Base-by-base conservation (phyloP, 768 basidiomycete genomes). In the Leccinum uliginosum region DNA sequence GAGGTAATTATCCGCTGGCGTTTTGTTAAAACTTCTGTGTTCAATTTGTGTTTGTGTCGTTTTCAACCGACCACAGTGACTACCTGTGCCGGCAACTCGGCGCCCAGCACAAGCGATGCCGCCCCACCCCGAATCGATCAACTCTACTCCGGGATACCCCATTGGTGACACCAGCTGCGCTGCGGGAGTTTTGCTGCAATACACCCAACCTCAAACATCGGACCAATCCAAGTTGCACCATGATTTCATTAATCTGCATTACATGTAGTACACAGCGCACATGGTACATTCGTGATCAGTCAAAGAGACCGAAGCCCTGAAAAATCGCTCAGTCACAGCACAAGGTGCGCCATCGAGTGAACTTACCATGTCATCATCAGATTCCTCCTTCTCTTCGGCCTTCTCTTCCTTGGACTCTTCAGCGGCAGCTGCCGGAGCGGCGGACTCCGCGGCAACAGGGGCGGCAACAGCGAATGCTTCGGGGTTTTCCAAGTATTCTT, bases 401-500 rank as follows among this genome's bases (percentile, higher is more conserved):
- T 87, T 85, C 76, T 91, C 82, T 73, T 89, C 82, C 55, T 77
- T 81, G 26, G 79, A 79, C 12, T 80, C 83, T 34, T 79, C 84
- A 50, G 81, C 82, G 45, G 80, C 83, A 50, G 82, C 80, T 43
- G 83, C 78, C 45, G 84, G 77, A 27, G 76, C 74, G 40, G 74
- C 72, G 35, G 75, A 78, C 24, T 75, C 78, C 23, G 78, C 80
- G 35, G 81, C 83, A 54, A 78, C 79, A 51, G 91, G 80, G 53
- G 87, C 87, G 35, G 89, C 90, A 58, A 76, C 87, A 54, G 90
- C 93, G 67, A 96, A 99, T n/a, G 95, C 96, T 54, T 97, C 94
- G 50, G 97, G 96, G 83, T 98, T 97, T 71, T 87, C 97, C 66
- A 98, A 86, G 79, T 88, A 91, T 70, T 91, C 96, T 82, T 97